Conservation (phyloP, 805 yeast genomes). For the Zygosaccharomyces kombuchaensis region DNA sequence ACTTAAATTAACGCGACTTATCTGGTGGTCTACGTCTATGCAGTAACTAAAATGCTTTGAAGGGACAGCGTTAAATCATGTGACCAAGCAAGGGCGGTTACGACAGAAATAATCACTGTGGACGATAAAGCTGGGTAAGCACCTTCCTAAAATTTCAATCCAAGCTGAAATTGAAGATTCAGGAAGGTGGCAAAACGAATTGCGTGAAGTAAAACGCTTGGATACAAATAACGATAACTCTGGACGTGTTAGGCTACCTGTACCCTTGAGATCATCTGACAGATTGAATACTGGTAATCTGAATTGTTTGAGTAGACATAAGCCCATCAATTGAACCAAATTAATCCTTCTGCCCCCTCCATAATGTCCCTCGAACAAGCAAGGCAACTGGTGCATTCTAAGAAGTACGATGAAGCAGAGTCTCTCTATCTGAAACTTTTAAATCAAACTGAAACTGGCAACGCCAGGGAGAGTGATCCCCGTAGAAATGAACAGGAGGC, state of each 20-base stretch:
- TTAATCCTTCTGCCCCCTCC: not conserved
- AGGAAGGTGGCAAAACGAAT: constrained; percentile 4
- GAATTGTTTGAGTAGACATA: not conserved
- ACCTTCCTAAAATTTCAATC: not conserved
- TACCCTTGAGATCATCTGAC: not conserved
- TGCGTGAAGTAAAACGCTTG: not conserved
- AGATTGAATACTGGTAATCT: not conserved
- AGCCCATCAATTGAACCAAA: not conserved
- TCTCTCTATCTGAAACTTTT: constrained; percentile 51
- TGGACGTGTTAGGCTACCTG: not conserved
- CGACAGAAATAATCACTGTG: not conserved
- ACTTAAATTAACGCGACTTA: too few species aligned
- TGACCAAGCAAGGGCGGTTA: not conserved
- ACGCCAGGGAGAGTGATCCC: constrained; percentile 34
- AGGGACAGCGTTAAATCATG: not conserved
- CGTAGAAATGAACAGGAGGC: constrained; percentile 55
- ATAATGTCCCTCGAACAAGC: constrained; percentile 50
- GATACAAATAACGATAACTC: not conserved
- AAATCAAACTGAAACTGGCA: constrained; percentile 20
- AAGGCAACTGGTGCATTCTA: constrained; percentile 48
- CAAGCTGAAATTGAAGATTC: not conserved
- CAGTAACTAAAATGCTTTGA: too few species aligned
- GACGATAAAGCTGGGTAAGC: not conserved
- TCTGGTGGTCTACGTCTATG: too few species aligned
- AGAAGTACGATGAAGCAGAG: constrained; percentile 57